Evolutionary conservation across 352 stramenopile species (phyloP).

Genomic region (Pilasporangium apinafurcum): DNA sequence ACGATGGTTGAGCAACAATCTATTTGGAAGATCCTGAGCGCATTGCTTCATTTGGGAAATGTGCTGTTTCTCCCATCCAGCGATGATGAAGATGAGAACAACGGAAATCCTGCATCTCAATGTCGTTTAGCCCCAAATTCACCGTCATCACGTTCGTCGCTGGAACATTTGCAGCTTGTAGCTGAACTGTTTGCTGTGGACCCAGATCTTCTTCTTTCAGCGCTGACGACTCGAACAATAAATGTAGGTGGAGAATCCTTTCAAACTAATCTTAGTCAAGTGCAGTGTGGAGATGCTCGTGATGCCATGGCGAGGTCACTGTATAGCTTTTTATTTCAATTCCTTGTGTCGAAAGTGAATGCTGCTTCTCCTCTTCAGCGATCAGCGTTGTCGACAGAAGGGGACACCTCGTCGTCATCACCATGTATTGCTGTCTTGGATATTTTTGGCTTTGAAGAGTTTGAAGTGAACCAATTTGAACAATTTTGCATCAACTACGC

Average conservation of each 20-base stretch:
- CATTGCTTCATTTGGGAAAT: constrained; percentile 82
- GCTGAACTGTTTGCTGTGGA: constrained; percentile 38
- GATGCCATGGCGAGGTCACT: constrained; percentile 72
- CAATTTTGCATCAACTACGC: constrained; percentile 83
- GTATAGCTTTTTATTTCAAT: constrained; percentile 83
- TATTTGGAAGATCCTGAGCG: constrained; percentile 68
- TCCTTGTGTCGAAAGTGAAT: constrained; percentile 79
- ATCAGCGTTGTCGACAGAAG: constrained; percentile 2
- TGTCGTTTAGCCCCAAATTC: constrained; percentile 26
- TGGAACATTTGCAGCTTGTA: constrained; percentile 33
- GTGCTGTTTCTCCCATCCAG: constrained; percentile 51
- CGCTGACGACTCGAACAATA: constrained; percentile 63
- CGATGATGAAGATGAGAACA: constrained; percentile 47
- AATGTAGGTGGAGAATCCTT: constrained; percentile 62
- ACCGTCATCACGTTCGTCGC: constrained; percentile 24
- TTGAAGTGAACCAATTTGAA: constrained; percentile 75
- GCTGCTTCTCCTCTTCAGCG: constrained; percentile 11
- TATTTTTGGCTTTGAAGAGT: constrained; percentile 90
- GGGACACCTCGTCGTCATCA: constrained; percentile 3
- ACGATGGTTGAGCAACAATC: constrained; percentile 40
- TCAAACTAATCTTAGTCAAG: constrained; percentile 55
- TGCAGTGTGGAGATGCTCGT: constrained; percentile 56
- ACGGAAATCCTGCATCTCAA: constrained; percentile 20
- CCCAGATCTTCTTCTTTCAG: constrained; percentile 35
- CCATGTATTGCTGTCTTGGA: constrained; percentile 82